Evolutionary conservation across 768 basidiomycete species (phyloP), one percentile per base, ranked within the genome.

Genomic region (Tylopilus plumbeoviolaceoides): DNA sequence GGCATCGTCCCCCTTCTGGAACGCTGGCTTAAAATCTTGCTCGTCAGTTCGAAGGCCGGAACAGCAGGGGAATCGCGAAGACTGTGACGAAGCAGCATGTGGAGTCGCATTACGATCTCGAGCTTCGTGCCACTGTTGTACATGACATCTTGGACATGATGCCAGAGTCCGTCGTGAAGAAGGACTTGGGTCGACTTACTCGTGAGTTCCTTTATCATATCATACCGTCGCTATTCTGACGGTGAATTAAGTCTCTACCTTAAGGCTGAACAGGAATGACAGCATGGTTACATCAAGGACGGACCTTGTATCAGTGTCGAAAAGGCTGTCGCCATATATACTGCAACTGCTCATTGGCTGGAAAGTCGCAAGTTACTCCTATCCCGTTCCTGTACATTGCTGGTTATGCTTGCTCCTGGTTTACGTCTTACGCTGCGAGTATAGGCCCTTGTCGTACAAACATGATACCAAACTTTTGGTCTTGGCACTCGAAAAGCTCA

Each of bases 141-240:
- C 95, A 98, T 73, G 95, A 98, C 71, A 98, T 99, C 61, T 77
- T 99, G 61, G 95, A 98, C 75, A 98, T 98, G 95, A 98, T 98
- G 95, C 97, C 95, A 7, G 97, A 98, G 71, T 93, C 91, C 3
- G 95, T 99, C 41, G 93, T 95, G 17, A 95, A 98, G 79, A 98
- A 99, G 84, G 98, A 99, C 70, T 75, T 99, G 39, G 97, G 97
- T 55, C 91, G 97, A 65, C 83, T 99, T 47, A 99, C 97, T 58
- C 92, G 97, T 85, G 54, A 62, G 81, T 10, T 39, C 3, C 11
- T 20, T 38, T 48, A n/a, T 35, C 52, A 30, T 30, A 1, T 41
- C 31, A 9, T 43, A 1, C 7, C 35, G 21, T 46, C 31, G 1
- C 18, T n/a, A 15, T 30, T 20, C 50, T 59, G 42, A 63, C 55